Conservation (phyloP, 2,329 filamentous ascomycete genomes). For the Alternaria panax region DNA sequence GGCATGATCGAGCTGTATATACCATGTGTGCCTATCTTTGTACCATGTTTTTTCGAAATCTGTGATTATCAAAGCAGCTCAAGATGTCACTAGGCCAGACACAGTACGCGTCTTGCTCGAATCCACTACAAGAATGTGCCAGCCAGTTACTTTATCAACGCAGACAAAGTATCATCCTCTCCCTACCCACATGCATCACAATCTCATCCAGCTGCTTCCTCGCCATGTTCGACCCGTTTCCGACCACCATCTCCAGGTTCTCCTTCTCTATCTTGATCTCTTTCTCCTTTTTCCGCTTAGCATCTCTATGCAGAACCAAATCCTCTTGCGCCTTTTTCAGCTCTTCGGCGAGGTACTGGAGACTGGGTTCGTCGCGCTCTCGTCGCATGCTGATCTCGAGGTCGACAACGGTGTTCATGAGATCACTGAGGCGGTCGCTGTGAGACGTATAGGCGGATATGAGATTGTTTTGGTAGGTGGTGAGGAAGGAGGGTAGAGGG, state of each 20-base stretch:
- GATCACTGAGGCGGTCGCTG: neutral
- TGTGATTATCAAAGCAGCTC: neutral
- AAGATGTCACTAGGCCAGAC: neutral
- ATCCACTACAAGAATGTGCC: neutral
- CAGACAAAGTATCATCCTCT: neutral
- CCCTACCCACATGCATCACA: neutral
- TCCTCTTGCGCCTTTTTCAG: neutral
- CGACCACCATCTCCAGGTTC: neutral
- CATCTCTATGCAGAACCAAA: neutral
- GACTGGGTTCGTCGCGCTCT: slow-evolving; percentile 9
- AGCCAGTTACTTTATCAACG: neutral
- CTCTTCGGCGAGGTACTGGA: neutral
- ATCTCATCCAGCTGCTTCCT: slow-evolving; percentile 7
- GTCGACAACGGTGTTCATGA: slow-evolving; percentile 6
- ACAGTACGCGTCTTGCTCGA: neutral
- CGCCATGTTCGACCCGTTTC: neutral
- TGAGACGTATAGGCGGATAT: neutral
- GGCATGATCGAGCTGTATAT: neutral
- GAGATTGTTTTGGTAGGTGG: neutral
- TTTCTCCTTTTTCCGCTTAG: neutral
- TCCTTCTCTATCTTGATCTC: neutral
- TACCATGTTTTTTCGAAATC: neutral
- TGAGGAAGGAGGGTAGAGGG: neutral
- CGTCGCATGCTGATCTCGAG: neutral
- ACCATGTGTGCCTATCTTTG: neutral